Conservation (phyloP, 371 early-diverging fungal genomes). For the Cokeromyces recurvatus region DNA sequence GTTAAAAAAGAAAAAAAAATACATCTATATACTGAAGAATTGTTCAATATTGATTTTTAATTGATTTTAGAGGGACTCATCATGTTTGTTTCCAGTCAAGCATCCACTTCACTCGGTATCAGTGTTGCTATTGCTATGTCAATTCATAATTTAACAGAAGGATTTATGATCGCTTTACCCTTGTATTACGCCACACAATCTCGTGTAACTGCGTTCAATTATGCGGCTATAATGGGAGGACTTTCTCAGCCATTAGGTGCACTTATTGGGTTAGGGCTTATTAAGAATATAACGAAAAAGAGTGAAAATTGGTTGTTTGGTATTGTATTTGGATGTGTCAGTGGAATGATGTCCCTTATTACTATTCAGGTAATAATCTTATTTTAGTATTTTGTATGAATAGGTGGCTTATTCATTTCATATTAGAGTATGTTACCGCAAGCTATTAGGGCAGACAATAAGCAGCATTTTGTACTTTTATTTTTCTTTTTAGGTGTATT, state of each 20-base stretch:
- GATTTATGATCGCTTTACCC: conserved; percentile 71
- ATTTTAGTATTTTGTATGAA: too few relatives aligned
- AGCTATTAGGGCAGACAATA: conserved; percentile 46
- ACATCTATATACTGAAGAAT: neutral
- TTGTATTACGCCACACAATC: conserved; percentile 68
- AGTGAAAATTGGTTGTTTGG: conserved; percentile 50
- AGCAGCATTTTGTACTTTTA: conserved; percentile 36
- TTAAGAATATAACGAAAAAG: conserved; percentile 35
- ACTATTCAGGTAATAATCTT: conserved; percentile 31
- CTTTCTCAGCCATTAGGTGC: conserved; percentile 61
- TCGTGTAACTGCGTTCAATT: conserved; percentile 52
- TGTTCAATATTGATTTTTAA: neutral
- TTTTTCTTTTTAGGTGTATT: conserved; percentile 57
- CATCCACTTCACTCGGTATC: conserved; percentile 57
- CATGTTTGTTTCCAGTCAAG: conserved; percentile 64
- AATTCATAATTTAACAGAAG: conserved; percentile 81
- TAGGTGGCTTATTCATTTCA: too few relatives aligned
- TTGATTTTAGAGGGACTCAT: conserved; percentile 62
- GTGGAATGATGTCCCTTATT: conserved; percentile 73
- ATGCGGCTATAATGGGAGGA: conserved; percentile 63
- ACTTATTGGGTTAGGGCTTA: conserved; percentile 43
- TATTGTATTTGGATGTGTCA: conserved; percentile 50
- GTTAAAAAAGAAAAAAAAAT: neutral
- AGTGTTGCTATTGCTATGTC: conserved; percentile 70
- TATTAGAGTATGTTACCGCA: conserved; percentile 48